These are phyloP conservation scores for Ophiostoma sp. DNA, from an alignment of 2,329 filamentous ascomycete species.

Conservation along the genomic window DNA sequence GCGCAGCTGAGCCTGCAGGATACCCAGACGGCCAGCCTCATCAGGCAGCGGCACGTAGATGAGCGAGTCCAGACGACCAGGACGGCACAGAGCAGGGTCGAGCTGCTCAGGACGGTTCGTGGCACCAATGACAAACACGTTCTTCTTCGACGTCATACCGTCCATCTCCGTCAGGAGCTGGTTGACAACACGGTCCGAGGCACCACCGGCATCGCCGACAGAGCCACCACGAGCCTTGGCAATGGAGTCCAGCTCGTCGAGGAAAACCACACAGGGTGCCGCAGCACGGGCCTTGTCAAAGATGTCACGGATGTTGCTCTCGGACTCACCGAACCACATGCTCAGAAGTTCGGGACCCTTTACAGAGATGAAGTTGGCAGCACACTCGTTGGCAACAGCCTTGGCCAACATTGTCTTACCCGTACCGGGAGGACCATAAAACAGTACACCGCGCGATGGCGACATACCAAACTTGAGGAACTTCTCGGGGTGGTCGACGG, in stretches of 20 bases:
- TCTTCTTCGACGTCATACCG: slow-evolving; percentile 99
- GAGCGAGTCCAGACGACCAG: slow-evolving; percentile 95
- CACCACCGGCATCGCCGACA: slow-evolving; percentile 91
- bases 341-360: slow-evolving; percentile 97
- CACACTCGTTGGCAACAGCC: slow-evolving; percentile 97
- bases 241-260: slow-evolving; percentile 97
- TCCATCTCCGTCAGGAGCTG: slow-evolving; percentile 99
- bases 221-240: slow-evolving; percentile 99
- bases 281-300: slow-evolving; percentile 99
- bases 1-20: slow-evolving; percentile 91
- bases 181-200: slow-evolving; percentile 98
- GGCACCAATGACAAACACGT: slow-evolving; percentile 98
- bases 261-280: slow-evolving; percentile 96
- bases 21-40: slow-evolving; percentile 79
- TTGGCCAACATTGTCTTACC: slow-evolving; percentile 99
- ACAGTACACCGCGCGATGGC: slow-evolving; percentile 94
- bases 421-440: slow-evolving; percentile 98
- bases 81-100: slow-evolving; percentile 95
- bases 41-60: slow-evolving; percentile 98
- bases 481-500: slow-evolving; percentile 98
- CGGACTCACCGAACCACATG: slow-evolving; percentile 99
- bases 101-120: slow-evolving; percentile 99
- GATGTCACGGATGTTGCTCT: slow-evolving; percentile 99
- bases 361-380: slow-evolving; percentile 99
- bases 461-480: slow-evolving; percentile 99